These are phyloP conservation scores for Withania somnifera DNA, from an alignment of 305 asterid genomes.

Conservation along the genomic window DNA sequence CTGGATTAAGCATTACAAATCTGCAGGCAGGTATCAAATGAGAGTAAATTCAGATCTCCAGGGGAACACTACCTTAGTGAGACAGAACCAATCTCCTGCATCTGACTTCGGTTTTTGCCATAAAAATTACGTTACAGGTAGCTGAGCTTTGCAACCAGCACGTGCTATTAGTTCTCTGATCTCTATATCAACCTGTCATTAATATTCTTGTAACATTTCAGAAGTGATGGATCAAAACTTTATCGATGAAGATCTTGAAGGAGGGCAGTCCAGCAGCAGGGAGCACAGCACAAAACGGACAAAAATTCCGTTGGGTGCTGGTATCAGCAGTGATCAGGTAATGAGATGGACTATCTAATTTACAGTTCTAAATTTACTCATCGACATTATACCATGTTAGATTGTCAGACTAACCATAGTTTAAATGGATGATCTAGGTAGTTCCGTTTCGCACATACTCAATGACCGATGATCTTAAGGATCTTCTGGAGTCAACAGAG, in stretches of 20 bases:
- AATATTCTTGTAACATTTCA: conserved; percentile 7
- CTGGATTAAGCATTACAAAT: conserved; percentile 42
- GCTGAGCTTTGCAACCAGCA: background rate
- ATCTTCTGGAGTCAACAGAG: background rate
- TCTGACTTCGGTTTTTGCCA: conserved; percentile 6
- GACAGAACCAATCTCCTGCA: conserved; percentile 2
- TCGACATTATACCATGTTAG: background rate
- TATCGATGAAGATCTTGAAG: conserved; percentile 34
- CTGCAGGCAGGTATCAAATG: conserved; percentile 14
- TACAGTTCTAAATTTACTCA: background rate
- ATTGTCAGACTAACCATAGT: background rate
- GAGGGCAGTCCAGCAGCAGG: conserved; percentile 14
- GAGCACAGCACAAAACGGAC: conserved; percentile 15
- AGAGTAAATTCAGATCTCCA: conserved; percentile 17
- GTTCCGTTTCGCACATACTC: conserved; percentile 20
- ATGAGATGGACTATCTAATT: background rate
- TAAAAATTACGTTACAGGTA: conserved; percentile 36
- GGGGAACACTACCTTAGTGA: conserved; percentile 5
- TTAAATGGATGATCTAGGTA: conserved; percentile 22
- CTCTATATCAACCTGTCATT: background rate
- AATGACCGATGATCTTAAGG: conserved; percentile 9
- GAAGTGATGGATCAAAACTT: conserved; percentile 64
- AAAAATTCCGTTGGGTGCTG: conserved; percentile 13
- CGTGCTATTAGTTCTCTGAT: background rate
- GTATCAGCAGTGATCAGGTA: conserved; percentile 35